Evolutionary conservation across 306 rosid species (phyloP).

Genomic region (Castanospermum australe): DNA sequence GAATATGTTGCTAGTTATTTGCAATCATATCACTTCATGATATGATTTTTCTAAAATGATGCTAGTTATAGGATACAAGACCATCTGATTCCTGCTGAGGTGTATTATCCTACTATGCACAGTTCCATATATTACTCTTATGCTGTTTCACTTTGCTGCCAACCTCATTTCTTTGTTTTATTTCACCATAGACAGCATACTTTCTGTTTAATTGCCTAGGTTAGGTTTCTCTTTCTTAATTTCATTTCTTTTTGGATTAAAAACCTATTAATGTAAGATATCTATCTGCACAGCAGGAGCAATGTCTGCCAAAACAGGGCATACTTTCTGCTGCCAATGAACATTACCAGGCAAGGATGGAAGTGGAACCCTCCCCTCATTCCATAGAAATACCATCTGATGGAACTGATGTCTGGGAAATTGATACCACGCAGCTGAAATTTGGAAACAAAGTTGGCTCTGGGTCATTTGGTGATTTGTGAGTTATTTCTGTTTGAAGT

Average conservation of each 20-base stretch:
- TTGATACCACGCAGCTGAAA: slow-evolving; percentile 77
- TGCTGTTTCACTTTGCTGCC: not conserved
- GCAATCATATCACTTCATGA: no score
- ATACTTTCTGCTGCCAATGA: slow-evolving; percentile 43
- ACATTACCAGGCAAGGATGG: slow-evolving; percentile 47
- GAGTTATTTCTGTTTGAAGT: slow-evolving; percentile 46
- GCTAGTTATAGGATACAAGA: not conserved
- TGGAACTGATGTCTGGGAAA: slow-evolving; percentile 98
- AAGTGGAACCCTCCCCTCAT: slow-evolving; percentile 53
- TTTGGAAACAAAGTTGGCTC: slow-evolving; percentile 92
- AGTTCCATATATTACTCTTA: not conserved
- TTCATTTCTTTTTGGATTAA: slow-evolving; percentile 2
- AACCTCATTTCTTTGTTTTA: not conserved
- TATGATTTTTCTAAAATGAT: not conserved
- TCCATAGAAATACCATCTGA: slow-evolving; percentile 87
- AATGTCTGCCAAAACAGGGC: slow-evolving; percentile 58
- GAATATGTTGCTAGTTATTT: not conserved
- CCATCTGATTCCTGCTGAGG: not conserved
- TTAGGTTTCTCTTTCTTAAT: not conserved
- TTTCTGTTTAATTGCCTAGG: not conserved
- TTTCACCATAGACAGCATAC: not conserved
- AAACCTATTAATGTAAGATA: slow-evolving; percentile 15
- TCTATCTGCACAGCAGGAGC: slow-evolving; percentile 49
- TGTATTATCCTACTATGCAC: not conserved
- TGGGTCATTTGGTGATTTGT: slow-evolving; percentile 96